A percentile compares a stretch with the other conserved stretches of the same genome.
Conservation (phyloP, 169 alveolate species). For the Pseudocohnilembus persalinus region DNA sequence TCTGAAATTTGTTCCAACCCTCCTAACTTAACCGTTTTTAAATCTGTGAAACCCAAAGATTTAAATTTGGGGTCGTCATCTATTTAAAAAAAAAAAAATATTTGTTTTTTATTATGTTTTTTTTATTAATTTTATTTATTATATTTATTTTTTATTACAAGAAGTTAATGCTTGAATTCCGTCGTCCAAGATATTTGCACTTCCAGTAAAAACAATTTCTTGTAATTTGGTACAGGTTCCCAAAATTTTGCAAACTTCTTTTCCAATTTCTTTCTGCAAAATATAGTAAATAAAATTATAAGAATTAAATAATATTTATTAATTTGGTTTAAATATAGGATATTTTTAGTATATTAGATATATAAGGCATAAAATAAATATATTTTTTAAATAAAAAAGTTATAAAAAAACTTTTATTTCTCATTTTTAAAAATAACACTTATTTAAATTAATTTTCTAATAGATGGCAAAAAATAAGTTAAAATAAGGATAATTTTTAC, state of each 20-base stretch:
- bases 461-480: too few species aligned
- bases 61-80: background rate
- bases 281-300: background rate
- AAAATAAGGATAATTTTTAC: too few species aligned
- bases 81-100: background rate
- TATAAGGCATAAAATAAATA: background rate
- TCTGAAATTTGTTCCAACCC: slow-evolving; percentile 6
- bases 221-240: slow-evolving; percentile 13
- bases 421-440: too few species aligned
- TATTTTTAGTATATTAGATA: background rate
- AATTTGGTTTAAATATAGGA: too few species aligned
- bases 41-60: background rate
- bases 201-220: slow-evolving; percentile 15
- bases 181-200: background rate
- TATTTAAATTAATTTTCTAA: too few species aligned
- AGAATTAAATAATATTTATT: too few species aligned
- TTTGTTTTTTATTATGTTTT: too few species aligned
- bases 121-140: background rate
- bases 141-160: background rate
- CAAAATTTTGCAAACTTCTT: slow-evolving; percentile 1
- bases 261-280: slow-evolving; percentile 2
- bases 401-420: too few species aligned
- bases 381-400: too few species aligned
- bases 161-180: background rate
- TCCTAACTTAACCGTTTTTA: slow-evolving; percentile 15